A percentile compares a stretch with the other conserved stretches of the same genome.
These are phyloP conservation scores for Tuber umbilicatum DNA, from an alignment of 495 filamentous ascomycete genomes.

Conservation along the genomic window DNA sequence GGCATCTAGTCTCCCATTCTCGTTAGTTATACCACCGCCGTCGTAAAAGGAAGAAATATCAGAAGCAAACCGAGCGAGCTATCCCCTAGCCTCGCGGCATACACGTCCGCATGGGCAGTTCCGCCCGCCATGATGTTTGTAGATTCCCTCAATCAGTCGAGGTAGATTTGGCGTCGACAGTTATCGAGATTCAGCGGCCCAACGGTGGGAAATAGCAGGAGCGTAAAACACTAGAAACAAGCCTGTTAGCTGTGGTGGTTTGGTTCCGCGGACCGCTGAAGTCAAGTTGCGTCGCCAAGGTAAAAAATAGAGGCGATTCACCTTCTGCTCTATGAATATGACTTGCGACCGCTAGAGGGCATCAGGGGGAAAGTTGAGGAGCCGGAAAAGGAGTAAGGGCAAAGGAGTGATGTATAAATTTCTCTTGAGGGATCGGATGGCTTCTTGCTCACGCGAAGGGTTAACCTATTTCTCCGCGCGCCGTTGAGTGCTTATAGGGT, in stretches of 20 bases:
- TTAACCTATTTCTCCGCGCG: not conserved
- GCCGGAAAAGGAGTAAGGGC: not conserved
- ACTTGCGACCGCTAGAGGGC: not conserved
- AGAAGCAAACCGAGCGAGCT: constrained; percentile 51
- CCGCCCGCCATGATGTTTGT: constrained; percentile 37
- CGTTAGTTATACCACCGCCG: constrained; percentile 13
- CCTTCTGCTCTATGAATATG: not conserved
- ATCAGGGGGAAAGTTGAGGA: not conserved
- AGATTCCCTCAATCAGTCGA: not conserved
- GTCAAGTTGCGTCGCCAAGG: not conserved
- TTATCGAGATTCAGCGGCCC: not conserved
- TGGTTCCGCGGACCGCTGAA: not conserved
- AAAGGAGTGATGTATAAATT: not conserved
- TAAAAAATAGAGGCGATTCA: not conserved
- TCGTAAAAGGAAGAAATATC: not conserved
- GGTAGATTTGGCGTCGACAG: not conserved
- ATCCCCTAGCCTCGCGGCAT: constrained; percentile 55
- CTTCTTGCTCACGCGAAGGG: not conserved
- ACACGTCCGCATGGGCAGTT: constrained; percentile 47
- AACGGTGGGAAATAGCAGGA: not conserved
- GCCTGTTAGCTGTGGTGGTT: not conserved
- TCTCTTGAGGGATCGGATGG: not conserved
- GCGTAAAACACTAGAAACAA: not conserved
- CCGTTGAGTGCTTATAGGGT: not conserved
- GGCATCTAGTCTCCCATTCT: constrained; percentile 48